Conservation (phyloP, 805 yeast species). For the Sugiyamaella mastotermitis region DNA sequence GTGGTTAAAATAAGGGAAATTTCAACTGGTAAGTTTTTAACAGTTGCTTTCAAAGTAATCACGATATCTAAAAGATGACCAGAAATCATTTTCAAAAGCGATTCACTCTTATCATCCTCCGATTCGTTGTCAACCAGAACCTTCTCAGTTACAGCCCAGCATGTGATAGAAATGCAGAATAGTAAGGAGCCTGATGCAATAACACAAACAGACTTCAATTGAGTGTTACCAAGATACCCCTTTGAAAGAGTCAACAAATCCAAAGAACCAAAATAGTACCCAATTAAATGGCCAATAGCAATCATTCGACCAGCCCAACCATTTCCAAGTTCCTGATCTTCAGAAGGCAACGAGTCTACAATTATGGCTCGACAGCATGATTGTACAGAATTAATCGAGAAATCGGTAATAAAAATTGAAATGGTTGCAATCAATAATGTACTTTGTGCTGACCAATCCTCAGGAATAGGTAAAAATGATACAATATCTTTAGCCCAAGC, state of each 20-base stretch:
- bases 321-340: conserved; percentile 53
- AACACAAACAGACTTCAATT: conserved; percentile 45
- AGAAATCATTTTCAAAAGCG: not conserved
- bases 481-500: conserved; percentile 40
- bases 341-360: conserved; percentile 52
- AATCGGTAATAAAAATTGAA: conserved; percentile 49
- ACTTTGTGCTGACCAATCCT: conserved; percentile 20
- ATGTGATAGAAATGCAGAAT: conserved; percentile 35
- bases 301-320: conserved; percentile 68
- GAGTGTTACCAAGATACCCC: conserved; percentile 40
- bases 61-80: conserved; percentile 7
- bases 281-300: conserved; percentile 52
- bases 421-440: conserved; percentile 44
- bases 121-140: conserved; percentile 30
- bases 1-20: conserved; percentile 47
- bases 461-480: not conserved
- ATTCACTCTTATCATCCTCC: conserved; percentile 3
- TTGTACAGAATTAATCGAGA: conserved; percentile 55
- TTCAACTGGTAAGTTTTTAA: conserved; percentile 39
- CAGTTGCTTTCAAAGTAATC: conserved; percentile 10
- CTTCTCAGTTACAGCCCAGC: conserved; percentile 42
- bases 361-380: conserved; percentile 61
- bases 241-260: conserved; percentile 36
- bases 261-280: conserved; percentile 49
- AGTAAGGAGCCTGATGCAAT: conserved; percentile 40